Evolutionary conservation across 108 stramenopile genomes (phyloP).

Genomic region (Asterionellopsis glacialis): DNA sequence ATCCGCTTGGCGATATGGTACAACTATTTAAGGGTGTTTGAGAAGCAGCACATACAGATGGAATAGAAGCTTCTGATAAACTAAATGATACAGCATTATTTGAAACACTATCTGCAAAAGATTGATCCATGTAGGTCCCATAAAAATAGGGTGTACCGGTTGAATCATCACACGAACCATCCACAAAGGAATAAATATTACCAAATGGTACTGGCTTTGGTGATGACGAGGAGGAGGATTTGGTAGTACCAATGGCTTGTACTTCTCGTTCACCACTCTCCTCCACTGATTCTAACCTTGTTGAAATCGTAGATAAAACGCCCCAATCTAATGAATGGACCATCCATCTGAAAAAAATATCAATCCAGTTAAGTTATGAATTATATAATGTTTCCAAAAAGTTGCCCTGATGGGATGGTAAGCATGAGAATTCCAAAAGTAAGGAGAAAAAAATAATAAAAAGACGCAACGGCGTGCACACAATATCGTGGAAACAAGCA

Average conservation of each 20-base stretch:
- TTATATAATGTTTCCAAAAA: no score
- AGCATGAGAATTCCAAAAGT: no score
- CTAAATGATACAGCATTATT: conserved; percentile 33
- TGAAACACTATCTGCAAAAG: conserved; percentile 25
- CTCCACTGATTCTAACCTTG: conserved; percentile 7
- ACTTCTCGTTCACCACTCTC: no score
- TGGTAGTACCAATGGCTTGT: no score
- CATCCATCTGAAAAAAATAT: conserved; percentile 59
- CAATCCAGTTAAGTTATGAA: no score
- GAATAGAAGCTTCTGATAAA: conserved; percentile 32
- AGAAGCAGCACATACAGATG: conserved; percentile 6
- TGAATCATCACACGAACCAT: conserved; percentile 44
- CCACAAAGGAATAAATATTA: conserved; percentile 54
- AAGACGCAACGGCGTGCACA: no score
- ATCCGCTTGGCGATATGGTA: not conserved
- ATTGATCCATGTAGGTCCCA: conserved; percentile 47
- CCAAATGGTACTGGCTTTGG: conserved; percentile 36
- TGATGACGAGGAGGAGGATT: not conserved
- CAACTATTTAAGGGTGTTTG: conserved; percentile 1
- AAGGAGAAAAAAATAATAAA: no score
- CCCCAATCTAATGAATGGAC: conserved; percentile 55
- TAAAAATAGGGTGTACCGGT: conserved; percentile 60
- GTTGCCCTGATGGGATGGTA: no score
- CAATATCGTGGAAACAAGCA: no score
- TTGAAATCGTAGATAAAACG: conserved; percentile 37